Evolutionary conservation across 192 early-diverging fungal genomes (phyloP).

Genomic region (Thoreauomyces humboldtii): DNA sequence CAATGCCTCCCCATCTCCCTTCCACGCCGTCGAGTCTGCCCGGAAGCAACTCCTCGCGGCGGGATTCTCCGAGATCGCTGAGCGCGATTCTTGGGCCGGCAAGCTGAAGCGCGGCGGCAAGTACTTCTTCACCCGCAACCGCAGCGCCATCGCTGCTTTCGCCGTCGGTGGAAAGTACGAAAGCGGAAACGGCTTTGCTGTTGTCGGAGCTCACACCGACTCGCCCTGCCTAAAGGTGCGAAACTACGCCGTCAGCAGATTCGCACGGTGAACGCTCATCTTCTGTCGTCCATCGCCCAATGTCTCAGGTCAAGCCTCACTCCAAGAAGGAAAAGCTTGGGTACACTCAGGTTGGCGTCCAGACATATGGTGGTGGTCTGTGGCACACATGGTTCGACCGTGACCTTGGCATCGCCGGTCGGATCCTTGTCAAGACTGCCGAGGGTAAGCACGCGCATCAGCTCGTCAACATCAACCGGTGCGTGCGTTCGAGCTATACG

Average conservation of each 20-base stretch:
- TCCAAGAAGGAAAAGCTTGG: slow-evolving; percentile 85
- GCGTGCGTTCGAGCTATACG: too few relatives aligned
- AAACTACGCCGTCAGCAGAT: not conserved
- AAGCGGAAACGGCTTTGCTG: slow-evolving; percentile 73
- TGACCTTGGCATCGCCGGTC: slow-evolving; percentile 92
- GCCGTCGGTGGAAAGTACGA: slow-evolving; percentile 74
- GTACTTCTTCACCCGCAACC: slow-evolving; percentile 98
- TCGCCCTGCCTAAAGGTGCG: slow-evolving; percentile 90
- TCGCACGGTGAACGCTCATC: too few relatives aligned
- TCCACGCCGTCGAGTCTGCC: slow-evolving; percentile 89
- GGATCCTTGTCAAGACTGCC: slow-evolving; percentile 75
- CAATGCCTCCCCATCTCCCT: slow-evolving; percentile 90
- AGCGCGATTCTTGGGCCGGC: slow-evolving; percentile 79
- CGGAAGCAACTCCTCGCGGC: slow-evolving; percentile 65
- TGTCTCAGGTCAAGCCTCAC: slow-evolving; percentile 80
- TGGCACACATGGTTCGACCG: slow-evolving; percentile 99
- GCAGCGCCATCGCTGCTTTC: slow-evolving; percentile 75
- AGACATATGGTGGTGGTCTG: slow-evolving; percentile 89
- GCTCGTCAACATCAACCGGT: slow-evolving; percentile 74
- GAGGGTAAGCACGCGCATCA: slow-evolving; percentile 70
- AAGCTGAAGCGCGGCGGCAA: slow-evolving; percentile 73
- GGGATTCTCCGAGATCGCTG: slow-evolving; percentile 85
- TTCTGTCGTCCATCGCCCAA: not conserved
- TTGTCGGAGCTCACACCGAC: slow-evolving; percentile 95
- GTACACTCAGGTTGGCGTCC: slow-evolving; percentile 81